Conservation (phyloP, 192 early-diverging fungal genomes). For the Entrophospora sp. region DNA sequence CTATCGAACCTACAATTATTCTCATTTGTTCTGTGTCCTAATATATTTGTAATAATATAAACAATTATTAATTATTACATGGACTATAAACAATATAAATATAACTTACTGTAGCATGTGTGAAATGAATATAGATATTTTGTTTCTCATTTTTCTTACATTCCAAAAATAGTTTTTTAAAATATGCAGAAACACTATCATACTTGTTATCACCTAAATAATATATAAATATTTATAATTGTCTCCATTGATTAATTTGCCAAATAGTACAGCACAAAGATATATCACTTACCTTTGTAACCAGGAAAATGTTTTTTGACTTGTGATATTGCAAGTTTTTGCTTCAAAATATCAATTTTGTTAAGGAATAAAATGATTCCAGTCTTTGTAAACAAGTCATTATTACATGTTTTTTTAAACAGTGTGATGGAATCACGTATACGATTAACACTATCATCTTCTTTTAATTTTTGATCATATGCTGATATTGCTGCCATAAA, state of each 20-base stretch:
- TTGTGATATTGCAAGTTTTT: too few species aligned
- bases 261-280: too few species aligned
- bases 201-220: too few species aligned
- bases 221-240: too few species aligned
- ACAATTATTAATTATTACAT: neutral
- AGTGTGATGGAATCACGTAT: constrained; percentile 35
- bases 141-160: constrained; percentile 33
- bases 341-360: too few species aligned
- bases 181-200: too few species aligned
- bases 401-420: constrained; percentile 33
- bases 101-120: constrained; percentile 38
- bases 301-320: too few species aligned
- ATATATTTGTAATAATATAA: neutral
- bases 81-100: neutral
- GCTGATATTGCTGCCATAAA: constrained; percentile 55
- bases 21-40: constrained; percentile 47
- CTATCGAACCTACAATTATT: constrained; percentile 41
- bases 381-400: constrained; percentile 39
- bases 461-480: constrained; percentile 52
- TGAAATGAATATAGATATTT: constrained; percentile 40
- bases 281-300: too few species aligned
- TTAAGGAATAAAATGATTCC: too few species aligned
- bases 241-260: too few species aligned
- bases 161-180: constrained; percentile 37
- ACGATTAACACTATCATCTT: constrained; percentile 54